phyloP scores from a whole-genome alignment of 202 grass and related monocot genomes.

The Brachypodium distachyon region DNA sequence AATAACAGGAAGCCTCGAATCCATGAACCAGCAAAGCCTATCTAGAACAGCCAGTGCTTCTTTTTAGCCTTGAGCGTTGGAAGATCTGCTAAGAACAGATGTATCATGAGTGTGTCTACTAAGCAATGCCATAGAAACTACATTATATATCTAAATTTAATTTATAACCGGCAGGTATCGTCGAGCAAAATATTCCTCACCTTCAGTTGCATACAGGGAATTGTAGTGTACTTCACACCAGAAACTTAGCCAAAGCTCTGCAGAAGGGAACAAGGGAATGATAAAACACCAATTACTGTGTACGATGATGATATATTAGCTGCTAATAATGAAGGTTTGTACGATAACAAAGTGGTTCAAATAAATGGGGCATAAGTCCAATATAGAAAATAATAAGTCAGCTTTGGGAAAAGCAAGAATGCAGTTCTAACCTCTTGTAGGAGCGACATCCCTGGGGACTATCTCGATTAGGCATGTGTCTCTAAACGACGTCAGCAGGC shows the following conservation, averaged over 20 bases:
- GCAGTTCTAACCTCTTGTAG: constrained; percentile 64
- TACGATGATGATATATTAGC: background rate
- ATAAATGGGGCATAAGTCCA: background rate
- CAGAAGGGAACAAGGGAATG: constrained; percentile 3
- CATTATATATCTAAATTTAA: background rate
- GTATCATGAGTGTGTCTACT: background rate
- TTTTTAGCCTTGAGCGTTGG: constrained; percentile 55
- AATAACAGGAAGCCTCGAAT: background rate
- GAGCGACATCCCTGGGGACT: constrained; percentile 56
- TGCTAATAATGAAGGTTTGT: background rate
- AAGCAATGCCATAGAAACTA: background rate
- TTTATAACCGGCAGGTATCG: background rate
- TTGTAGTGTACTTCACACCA: constrained; percentile 99
- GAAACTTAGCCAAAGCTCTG: constrained; percentile 98
- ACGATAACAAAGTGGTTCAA: background rate
- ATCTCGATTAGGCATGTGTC: constrained; percentile 94
- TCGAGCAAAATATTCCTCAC: constrained; percentile 32
- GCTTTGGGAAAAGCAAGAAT: background rate
- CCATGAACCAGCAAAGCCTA: constrained; percentile 1
- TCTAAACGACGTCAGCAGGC: constrained; percentile 87
- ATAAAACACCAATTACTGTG: background rate
- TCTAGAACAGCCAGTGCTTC: constrained; percentile 88
- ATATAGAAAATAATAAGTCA: background rate
- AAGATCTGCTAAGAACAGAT: constrained; percentile 57
- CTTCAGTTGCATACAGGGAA: constrained; percentile 88